These are phyloP conservation scores for Ascochyta koolunga DNA, from an alignment of 2,329 filamentous ascomycete species.

Conservation along the genomic window DNA sequence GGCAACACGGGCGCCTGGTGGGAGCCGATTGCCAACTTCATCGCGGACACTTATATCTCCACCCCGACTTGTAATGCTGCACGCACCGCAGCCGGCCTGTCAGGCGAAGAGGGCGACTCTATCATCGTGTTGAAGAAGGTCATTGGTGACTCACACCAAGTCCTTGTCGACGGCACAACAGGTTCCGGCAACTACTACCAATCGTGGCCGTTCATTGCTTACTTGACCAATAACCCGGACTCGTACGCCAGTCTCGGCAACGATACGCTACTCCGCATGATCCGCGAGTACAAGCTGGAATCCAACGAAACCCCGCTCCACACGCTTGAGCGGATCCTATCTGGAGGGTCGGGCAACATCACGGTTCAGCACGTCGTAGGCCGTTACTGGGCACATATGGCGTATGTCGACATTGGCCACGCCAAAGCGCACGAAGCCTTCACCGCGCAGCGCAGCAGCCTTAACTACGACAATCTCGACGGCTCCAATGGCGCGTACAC, in stretches of 20 bases:
- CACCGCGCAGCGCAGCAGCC: slow-evolving; percentile 38
- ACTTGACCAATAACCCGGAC: slow-evolving; percentile 57
- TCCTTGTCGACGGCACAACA: slow-evolving; percentile 54
- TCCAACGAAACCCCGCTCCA: slow-evolving; percentile 61
- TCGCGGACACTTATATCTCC: slow-evolving; percentile 58
- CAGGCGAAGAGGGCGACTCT: slow-evolving; percentile 47
- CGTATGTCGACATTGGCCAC: slow-evolving; percentile 58
- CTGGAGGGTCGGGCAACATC: slow-evolving; percentile 22
- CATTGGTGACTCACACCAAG: slow-evolving; percentile 55
- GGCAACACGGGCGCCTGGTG: slow-evolving; percentile 57
- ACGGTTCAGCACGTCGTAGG: slow-evolving; percentile 52
- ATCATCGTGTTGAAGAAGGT: slow-evolving; percentile 53
- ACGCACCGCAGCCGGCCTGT: slow-evolving; percentile 45
- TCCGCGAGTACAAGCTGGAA: slow-evolving; percentile 50
- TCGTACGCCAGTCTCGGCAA: slow-evolving; percentile 36
- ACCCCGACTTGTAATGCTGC: slow-evolving; percentile 48
- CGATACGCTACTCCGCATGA: slow-evolving; percentile 29
- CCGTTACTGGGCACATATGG: slow-evolving; percentile 61
- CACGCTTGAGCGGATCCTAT: slow-evolving; percentile 51
- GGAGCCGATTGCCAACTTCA: slow-evolving; percentile 58
- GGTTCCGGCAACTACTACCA: slow-evolving; percentile 54
- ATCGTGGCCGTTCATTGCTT: slow-evolving; percentile 58
- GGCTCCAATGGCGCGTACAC: slow-evolving; percentile 46
- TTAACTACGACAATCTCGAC: slow-evolving; percentile 55
- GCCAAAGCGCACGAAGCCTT: slow-evolving; percentile 50